phyloP scores from a whole-genome alignment of 2,329 filamentous ascomycete genomes.

The Zasmidium angulare region DNA sequence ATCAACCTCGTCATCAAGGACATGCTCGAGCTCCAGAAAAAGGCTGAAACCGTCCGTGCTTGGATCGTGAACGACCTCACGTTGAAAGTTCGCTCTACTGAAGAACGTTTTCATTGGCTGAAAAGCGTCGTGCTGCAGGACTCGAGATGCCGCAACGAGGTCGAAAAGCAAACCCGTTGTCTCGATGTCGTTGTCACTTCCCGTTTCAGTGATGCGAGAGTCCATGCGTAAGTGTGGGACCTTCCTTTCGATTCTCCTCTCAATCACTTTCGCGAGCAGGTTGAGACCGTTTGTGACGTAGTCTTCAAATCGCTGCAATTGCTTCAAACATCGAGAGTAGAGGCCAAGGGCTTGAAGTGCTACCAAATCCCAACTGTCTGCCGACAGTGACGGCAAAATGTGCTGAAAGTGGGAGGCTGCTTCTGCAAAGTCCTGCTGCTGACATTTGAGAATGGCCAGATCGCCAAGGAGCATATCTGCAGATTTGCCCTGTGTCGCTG shows the following conservation, averaged over 20 bases:
- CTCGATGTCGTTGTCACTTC: constrained; percentile 41
- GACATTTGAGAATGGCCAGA: constrained; percentile 75
- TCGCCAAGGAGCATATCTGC: constrained; percentile 78
- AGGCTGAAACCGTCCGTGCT: constrained; percentile 74
- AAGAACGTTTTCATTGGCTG: constrained; percentile 75
- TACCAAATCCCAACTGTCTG: constrained; percentile 73
- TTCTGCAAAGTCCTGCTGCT: constrained; percentile 67
- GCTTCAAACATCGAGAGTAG: constrained; percentile 78
- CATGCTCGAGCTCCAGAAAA: constrained; percentile 65
- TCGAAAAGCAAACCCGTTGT: constrained; percentile 33
- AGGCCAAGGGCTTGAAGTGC: constrained; percentile 83
- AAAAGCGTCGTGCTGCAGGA: constrained; percentile 61
- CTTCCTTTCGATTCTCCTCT: constrained; percentile 39
- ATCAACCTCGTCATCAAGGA: constrained; percentile 69
- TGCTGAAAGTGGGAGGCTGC: constrained; percentile 77
- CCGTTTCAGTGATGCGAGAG: constrained; percentile 9
- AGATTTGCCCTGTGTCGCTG: constrained; percentile 75
- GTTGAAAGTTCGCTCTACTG: constrained; percentile 65
- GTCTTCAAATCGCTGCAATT: constrained; percentile 73
- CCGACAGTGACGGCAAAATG: constrained; percentile 75
- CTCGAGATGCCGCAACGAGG: constrained; percentile 48
- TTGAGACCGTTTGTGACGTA: constrained; percentile 75
- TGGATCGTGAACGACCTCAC: constrained; percentile 67
- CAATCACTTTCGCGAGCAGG: constrained; percentile 66
- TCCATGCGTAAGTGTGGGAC: neutral